Base-by-base conservation (phyloP, 768 basidiomycete genomes). In the Agrocybe praecox region DNA sequence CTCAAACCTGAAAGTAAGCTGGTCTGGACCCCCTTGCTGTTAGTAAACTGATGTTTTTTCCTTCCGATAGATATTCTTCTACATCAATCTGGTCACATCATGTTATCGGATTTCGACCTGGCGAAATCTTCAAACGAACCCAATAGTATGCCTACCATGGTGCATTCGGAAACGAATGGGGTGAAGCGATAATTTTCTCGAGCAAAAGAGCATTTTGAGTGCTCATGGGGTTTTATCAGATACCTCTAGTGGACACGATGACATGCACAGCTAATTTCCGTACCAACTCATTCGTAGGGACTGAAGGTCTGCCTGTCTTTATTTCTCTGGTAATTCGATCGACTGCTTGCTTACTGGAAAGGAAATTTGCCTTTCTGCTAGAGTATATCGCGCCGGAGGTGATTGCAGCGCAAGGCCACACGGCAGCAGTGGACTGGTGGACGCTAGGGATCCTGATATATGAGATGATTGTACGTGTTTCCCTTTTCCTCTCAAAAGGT, bases 311-410 rank as follows among this genome's bases (percentile, higher is more conserved):
- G 57, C 46, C n/a, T n/a, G 47, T 81, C 63, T 42, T 59, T 62
- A 60, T 65, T 60, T 61, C 64, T 62, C 60, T 57, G 57, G 53
- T 60, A 59, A 64, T 66, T 70, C 65, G 58, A 49, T 36, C 10
- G 43, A 49, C 24, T 32, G 15, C 40, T 55, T 57, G 46, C 57
- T 56, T 54, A 29, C n/a, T n/a, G n/a, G n/a, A 46, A 55, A 47
- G 33, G 34, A 56, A 54, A 47, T 62, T 52, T 47, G 43, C 32
- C 18, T 22, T 56, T 67, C 66, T 65, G 60, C 5, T 65, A 97
- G 96, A 98, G 77, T 99, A 99, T 80, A 98, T 99, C 70, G 95
- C 96, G 42, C 96, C 96, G 60, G 97, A 99, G 78, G 97, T 99
- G 57, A 97, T 99, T 69, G 91, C 92, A 65, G 94, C 93, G 46